A percentile compares a stretch with the other conserved stretches of the same genome.
Conservation (phyloP, 2,329 filamentous ascomycete genomes). For the Ascocoryne sarcoides region DNA sequence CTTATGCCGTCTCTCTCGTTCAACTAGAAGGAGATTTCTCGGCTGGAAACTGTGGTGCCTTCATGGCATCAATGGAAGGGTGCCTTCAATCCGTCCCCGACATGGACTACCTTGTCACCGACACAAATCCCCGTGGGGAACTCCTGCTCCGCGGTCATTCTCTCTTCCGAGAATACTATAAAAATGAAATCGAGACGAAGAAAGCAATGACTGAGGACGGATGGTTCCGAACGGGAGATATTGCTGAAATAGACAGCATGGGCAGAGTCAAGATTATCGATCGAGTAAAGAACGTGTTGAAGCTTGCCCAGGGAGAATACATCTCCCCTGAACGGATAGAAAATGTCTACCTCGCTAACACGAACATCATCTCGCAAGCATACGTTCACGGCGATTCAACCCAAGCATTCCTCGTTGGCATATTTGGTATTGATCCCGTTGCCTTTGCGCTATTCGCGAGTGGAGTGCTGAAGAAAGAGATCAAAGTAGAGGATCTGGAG, state of each 20-base stretch:
- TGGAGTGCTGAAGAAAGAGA: constrained; percentile 61
- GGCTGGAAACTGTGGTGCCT: constrained; percentile 72
- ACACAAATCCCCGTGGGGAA: constrained; percentile 85
- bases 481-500: constrained; percentile 55
- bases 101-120: constrained; percentile 82
- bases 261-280: constrained; percentile 92
- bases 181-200: constrained; percentile 77
- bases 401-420: constrained; percentile 71
- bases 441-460: constrained; percentile 73
- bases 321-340: constrained; percentile 96
- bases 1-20: constrained; percentile 67
- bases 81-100: constrained; percentile 85
- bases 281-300: constrained; percentile 98
- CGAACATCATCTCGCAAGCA: constrained; percentile 66
- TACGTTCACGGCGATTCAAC: constrained; percentile 87
- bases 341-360: constrained; percentile 82
- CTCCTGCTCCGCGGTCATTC: constrained; percentile 73
- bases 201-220: constrained; percentile 79
- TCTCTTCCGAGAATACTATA: constrained; percentile 81
- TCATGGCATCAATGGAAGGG: constrained; percentile 59
- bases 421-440: constrained; percentile 83
- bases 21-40: constrained; percentile 65
- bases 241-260: constrained; percentile 72
- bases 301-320: constrained; percentile 95
- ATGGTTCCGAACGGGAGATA: constrained; percentile 96